Percentiles rank a stretch among this genome's conserved stretches.
phyloP scores from a whole-genome alignment of 2,329 filamentous ascomycete species.

The Penicillium sp. region DNA sequence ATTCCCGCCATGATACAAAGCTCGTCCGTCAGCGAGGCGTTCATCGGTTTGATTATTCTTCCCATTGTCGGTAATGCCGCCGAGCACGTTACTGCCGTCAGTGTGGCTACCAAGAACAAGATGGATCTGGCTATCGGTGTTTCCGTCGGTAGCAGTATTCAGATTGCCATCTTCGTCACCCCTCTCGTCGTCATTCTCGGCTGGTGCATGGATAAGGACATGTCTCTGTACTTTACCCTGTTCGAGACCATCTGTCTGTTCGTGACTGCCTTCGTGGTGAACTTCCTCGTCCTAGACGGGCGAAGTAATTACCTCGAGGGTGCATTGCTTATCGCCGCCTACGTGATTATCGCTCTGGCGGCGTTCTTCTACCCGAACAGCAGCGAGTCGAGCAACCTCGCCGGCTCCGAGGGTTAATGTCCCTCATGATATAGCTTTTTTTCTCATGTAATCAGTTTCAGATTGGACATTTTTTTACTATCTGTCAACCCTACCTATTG shows the following conservation, averaged over 20 bases:
- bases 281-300: constrained; percentile 81
- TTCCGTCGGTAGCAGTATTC: constrained; percentile 75
- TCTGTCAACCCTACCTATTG: neutral
- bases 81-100: constrained; percentile 78
- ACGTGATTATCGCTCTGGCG: constrained; percentile 71
- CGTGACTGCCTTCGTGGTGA: constrained; percentile 78
- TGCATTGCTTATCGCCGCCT: constrained; percentile 70
- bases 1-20: constrained; percentile 66
- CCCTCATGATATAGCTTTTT: neutral
- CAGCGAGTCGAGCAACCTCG: constrained; percentile 29
- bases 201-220: constrained; percentile 72
- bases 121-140: constrained; percentile 82
- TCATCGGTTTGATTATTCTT: constrained; percentile 75
- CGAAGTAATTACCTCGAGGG: constrained; percentile 82
- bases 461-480: neutral
- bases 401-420: constrained; percentile 14
- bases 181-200: constrained; percentile 71
- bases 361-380: constrained; percentile 39
- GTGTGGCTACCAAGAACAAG: constrained; percentile 78
- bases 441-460: neutral
- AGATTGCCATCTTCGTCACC: constrained; percentile 75
- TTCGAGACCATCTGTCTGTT: constrained; percentile 71
- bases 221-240: constrained; percentile 63
- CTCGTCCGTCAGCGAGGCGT: constrained; percentile 65
- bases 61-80: constrained; percentile 83